Evolutionary conservation across 331 rosid genomes (phyloP).

Genomic region (Malus hybrid): DNA sequence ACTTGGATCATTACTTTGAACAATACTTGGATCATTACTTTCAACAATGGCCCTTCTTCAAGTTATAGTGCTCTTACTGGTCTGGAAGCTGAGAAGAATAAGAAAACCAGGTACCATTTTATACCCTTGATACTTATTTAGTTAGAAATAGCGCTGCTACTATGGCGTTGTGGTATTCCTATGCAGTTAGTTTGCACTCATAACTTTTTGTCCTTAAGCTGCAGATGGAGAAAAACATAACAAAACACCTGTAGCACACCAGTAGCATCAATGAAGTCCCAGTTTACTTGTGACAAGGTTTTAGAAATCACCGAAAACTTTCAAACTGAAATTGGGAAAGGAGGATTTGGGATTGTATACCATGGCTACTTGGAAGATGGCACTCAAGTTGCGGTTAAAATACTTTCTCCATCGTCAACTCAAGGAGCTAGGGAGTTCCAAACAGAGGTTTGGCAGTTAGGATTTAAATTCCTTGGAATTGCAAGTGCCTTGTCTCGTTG

Average conservation of each 20-base stretch:
- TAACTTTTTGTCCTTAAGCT: slow-evolving; percentile 8
- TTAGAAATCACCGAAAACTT: slow-evolving; percentile 1
- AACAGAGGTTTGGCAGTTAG: too few species aligned
- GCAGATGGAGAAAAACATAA: slow-evolving; percentile 19
- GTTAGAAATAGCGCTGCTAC: too few species aligned
- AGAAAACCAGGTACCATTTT: slow-evolving; percentile 27
- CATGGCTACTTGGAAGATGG: slow-evolving; percentile 47
- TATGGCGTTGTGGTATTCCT: too few species aligned
- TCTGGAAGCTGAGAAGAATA: slow-evolving; percentile 32
- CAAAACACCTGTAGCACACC: too few species aligned
- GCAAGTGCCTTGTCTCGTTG: too few species aligned
- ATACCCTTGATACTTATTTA: not conserved
- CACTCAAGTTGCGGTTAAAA: slow-evolving; percentile 40
- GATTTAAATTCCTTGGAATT: too few species aligned
- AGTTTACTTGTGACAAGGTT: too few species aligned
- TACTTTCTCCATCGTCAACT: slow-evolving; percentile 46
- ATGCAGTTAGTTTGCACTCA: too few species aligned
- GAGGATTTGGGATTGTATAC: slow-evolving; percentile 67
- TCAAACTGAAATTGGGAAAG: slow-evolving; percentile 43
- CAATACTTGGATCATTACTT: slow-evolving; percentile 31
- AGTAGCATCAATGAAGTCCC: too few species aligned
- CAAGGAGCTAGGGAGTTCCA: slow-evolving; percentile 29
- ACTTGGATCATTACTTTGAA: slow-evolving; percentile 32
- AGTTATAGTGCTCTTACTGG: slow-evolving; percentile 15
- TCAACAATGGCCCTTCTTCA: slow-evolving; percentile 19